Evolutionary conservation across 1,284 basidiomycete genomes (phyloP), one percentile per base, ranked within the genome.

Genomic region (Hortiboletus rubellus): DNA sequence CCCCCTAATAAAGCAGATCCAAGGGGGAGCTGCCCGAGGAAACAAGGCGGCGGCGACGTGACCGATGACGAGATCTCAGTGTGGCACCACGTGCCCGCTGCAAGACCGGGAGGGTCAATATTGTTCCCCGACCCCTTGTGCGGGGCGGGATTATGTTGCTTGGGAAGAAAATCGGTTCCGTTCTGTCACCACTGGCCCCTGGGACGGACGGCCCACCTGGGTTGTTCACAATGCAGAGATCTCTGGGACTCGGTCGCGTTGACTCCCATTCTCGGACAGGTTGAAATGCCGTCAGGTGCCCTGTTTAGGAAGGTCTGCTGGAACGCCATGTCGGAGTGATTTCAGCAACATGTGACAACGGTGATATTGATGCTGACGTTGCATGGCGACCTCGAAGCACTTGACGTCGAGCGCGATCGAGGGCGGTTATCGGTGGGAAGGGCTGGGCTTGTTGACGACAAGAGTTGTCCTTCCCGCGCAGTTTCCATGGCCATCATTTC

Each of bases 321-420:
- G 56, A 46, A 53, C 38, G 38, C 30, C 22, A 58, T n/a, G 31
- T 34, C 45, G 11, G 49, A 40, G 44, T 36, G 42, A 34, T n/a
- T 22, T 27, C 24, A 37, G n/a, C 38, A 46, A 61, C 43, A 58
- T 36, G 56, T 44, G 18, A 45, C 56, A 14, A 45, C 43, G 60
- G 38, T 27, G 58, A 59, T 22, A 22, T 36, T 34, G 44, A 42
- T 22, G 43, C n/a, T 15, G 36, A 27, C 12, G 63, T 64, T 67
- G 63, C 63, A 53, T 67, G n/a, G 46, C 66, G 64, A 64, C 63
- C 60, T 65, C 31, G 62, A 65, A 63, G 60, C 2, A 15, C 11
- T 31, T 18, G 15, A 3, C 8, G 22, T 22, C 34, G 34, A n/a
- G 33, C 40, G 24, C 61, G 66, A 68, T 68, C 64, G 50, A 34